Base-by-base conservation (phyloP, 2,329 filamentous ascomycete genomes). In the Knufia fluminis region DNA sequence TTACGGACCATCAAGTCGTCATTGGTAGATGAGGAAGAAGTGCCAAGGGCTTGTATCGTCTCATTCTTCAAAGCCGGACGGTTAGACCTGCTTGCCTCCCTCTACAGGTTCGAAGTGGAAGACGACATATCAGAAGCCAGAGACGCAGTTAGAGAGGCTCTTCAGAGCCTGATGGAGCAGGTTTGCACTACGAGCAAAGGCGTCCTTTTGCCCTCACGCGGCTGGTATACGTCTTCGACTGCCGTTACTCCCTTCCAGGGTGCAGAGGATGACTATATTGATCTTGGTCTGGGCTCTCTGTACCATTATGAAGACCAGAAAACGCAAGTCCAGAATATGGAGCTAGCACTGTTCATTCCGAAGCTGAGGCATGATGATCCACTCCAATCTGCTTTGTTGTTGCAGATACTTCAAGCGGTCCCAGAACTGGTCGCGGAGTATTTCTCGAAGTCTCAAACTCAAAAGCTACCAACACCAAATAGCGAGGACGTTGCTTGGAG, bases 401-500 rank as follows among this genome's bases (percentile, higher is more conserved):
- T 91, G 3, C 75, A 82, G 2, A 88, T 94, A 28, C 94, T 98
- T 62, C 75, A 74, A 54, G 79, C 79, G 6, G 86, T 85, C 0
- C 91, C 94, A 0, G 92, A 97, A 66, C 75, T 97, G 2, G 79
- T 94, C 1, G 85, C 88, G 38, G 82, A 89, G 60, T 98, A 94
- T 64, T 97, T 95, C 62, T 74, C 81, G 38, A 82, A 79, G 62
- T 90, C 88, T 61, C 82, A 78, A 52, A 79, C 88, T 61, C 82
- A 78, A 52, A 79, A 83, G 48, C 92, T 97, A 60, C 80, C 83
- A 0, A 88, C 94, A 54, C 90, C 97, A 36, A 90, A 92, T 0
- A 97, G 95, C 62, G 75, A 94, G 3, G 92, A 89, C 2, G 83
- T 89, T 39, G 92, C 89, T 0, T 98, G 92, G 92, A 86, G 97